Conservation (phyloP, 192 early-diverging fungal species). For the Podila clonocystis region DNA sequence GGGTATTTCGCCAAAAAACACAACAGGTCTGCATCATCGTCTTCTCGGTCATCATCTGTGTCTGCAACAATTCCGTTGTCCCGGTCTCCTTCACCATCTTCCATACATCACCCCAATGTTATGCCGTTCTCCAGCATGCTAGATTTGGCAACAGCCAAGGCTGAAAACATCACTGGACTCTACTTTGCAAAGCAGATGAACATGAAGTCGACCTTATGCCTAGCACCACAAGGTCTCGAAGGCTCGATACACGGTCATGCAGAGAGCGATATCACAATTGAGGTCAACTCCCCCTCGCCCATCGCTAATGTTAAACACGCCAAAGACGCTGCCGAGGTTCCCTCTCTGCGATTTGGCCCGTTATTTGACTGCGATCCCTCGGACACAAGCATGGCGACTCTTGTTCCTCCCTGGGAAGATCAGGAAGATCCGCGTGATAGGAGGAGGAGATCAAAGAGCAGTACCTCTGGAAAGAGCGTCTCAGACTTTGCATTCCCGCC, state of each 20-base stretch:
- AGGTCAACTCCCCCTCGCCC: conserved; percentile 11
- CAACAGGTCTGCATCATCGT: conserved; percentile 5
- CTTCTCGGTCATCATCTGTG: conserved; percentile 2
- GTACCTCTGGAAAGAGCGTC: neutral
- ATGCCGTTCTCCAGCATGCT: conserved; percentile 35
- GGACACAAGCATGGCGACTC: neutral
- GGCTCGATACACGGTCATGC: neutral
- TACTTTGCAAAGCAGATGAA: conserved; percentile 46
- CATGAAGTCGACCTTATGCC: neutral
- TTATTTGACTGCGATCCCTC: neutral
- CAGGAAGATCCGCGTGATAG: no score
- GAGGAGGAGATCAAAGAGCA: neutral
- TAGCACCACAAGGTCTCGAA: neutral
- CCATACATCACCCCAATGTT: conserved; percentile 1
- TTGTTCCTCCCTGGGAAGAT: neutral
- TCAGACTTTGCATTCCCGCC: neutral
- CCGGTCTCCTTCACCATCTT: conserved; percentile 6
- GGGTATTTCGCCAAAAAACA: neutral
- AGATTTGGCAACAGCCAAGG: conserved; percentile 44
- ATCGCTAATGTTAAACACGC: neutral
- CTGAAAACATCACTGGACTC: conserved; percentile 43
- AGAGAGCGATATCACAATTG: neutral
- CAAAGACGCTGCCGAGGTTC: neutral
- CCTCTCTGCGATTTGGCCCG: neutral
- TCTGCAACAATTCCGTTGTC: conserved; percentile 21